Evolutionary conservation across 23 red algal genomes (phyloP).

Genomic region (Gracilaria caudata): DNA sequence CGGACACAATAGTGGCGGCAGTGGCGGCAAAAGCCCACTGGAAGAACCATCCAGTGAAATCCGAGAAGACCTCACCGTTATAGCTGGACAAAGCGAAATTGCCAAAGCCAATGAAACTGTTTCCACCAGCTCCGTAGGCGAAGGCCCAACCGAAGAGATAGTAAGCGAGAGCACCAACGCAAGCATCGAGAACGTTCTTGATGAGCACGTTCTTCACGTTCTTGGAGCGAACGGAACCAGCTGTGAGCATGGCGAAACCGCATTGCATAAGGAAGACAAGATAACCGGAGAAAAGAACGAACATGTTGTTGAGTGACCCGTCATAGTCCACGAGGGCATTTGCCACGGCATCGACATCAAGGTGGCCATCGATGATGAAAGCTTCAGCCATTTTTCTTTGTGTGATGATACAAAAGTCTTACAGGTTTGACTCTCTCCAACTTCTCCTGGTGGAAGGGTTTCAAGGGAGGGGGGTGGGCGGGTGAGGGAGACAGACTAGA

Average conservation of each 20-base stretch:
- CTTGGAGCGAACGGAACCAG: conserved; percentile 88
- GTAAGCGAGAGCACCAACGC: conserved; percentile 87
- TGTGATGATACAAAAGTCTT: not conserved
- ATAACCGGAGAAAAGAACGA: conserved; percentile 89
- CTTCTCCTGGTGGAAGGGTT: not conserved
- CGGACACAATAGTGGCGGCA: conserved; percentile 97
- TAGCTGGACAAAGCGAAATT: conserved; percentile 71
- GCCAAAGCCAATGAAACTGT: conserved; percentile 83
- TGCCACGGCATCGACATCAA: not conserved
- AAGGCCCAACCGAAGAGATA: conserved; percentile 91
- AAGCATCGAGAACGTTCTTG: conserved; percentile 84
- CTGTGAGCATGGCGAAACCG: conserved; percentile 97
- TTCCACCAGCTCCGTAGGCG: conserved; percentile 70
- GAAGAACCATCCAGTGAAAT: conserved; percentile 77
- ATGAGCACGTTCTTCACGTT: conserved; percentile 93
- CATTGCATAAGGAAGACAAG: conserved; percentile 98
- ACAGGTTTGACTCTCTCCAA: not conserved
- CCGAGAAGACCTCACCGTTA: conserved; percentile 27
- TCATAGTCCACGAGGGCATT: not conserved
- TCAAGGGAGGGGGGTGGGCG: conserved; percentile 6
- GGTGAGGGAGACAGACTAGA: not conserved
- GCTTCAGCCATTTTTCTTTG: not conserved
- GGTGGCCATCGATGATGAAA: not conserved
- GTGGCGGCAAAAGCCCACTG: conserved; percentile 96
- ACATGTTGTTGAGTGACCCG: conserved; percentile 63